Base-by-base conservation (phyloP, 768 basidiomycete species). In the Xerocomellus amylosporus region DNA sequence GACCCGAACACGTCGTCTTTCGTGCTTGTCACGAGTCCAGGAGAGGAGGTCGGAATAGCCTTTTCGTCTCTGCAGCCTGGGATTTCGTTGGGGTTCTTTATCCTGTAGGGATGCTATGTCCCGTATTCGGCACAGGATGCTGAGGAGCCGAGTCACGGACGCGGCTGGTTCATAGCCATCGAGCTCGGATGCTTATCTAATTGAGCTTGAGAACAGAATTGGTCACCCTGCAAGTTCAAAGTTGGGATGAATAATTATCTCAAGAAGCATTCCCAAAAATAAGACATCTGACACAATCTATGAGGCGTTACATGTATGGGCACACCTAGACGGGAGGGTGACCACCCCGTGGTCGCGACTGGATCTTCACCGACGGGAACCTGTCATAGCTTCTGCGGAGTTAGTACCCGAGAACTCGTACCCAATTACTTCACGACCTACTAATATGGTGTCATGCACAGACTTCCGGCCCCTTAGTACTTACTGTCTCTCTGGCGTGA, bases 181-280 rank as follows among this genome's bases (percentile, higher is more conserved):
- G 8, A 58, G 8, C 30, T 56, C 70, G 69, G 69, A 72, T 38
- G 64, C 64, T 70, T 70, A 71, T 46, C 56, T 71, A 71, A 70
- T 60, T 39, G 13, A 22, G 45, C 58, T 53, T 69, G 59, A 48
- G 59, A 65, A 66, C 26, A 49, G 46, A 49, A 45, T 49, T 33
- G 34, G 34, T 30, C 19, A 49, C 58, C 50, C 59, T 62, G 48
- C 43, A 49, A 50, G 60, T 59, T 56, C 53, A 58, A 64, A 48
- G 64, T 63, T 56, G 53, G 56, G 55, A 59, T 44, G 61, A 65
- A 58, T 43, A 43, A 56, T 60, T 59, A 40, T 59, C 55, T 55
- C 41, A 48, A 53, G 54, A 63, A 56, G 56, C 33, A 17, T 49
- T 53, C 42, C 42, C 55, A 58, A 53, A 41, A 37, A 37, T n/a